Evolutionary conservation across 805 yeast species (phyloP), one percentile per base, ranked within the genome.

Genomic region (Torulaspora quercuum): DNA sequence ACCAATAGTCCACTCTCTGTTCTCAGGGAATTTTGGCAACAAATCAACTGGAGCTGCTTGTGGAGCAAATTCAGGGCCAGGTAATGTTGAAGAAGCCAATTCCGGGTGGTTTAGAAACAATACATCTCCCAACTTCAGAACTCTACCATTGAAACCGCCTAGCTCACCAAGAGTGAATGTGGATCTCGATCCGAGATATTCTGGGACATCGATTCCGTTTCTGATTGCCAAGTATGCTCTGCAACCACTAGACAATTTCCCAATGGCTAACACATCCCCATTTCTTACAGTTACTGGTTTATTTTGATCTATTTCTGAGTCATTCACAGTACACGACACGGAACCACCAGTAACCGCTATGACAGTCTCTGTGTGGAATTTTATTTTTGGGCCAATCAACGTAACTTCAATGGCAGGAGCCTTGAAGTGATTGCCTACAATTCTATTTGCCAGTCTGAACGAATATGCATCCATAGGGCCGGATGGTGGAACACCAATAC

Each of bases 381-480:
- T 59, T 32, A 90, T 67, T 9, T 86, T 73, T 9, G 98, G 97
- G 15, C 97, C 98, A 33, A 67, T 75, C 52, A 90, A 68, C 2
- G 97, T 92, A 40, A 85, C 70, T 65, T 90, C 98, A 56, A 90
- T 72, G 22, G 94, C 96, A 5, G 97, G 95, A 7, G 96, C 82
- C 29, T 72, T 67, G 46, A 70, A 65, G 49, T 80, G 75, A 63
- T 90, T 92, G 42, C 97, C 97, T 29, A 90, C 97, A 53, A 86
- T 78, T 57, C 83, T 70, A 68, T 90, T 90, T 13, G 95, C 96
- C 45, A 86, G 61, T 53, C 96, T 73, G 69, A 89, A 89, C 4
- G 97, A 80, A 53, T 80, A 89, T 43, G 80, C 76, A 64, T 90
- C 98, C 97, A 90, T 92, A 42, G 97, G 96, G 29, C 98, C 98